These are phyloP conservation scores for Edaphochlamys debaryana DNA, from an alignment of 139 green algal species.

Conservation along the genomic window DNA sequence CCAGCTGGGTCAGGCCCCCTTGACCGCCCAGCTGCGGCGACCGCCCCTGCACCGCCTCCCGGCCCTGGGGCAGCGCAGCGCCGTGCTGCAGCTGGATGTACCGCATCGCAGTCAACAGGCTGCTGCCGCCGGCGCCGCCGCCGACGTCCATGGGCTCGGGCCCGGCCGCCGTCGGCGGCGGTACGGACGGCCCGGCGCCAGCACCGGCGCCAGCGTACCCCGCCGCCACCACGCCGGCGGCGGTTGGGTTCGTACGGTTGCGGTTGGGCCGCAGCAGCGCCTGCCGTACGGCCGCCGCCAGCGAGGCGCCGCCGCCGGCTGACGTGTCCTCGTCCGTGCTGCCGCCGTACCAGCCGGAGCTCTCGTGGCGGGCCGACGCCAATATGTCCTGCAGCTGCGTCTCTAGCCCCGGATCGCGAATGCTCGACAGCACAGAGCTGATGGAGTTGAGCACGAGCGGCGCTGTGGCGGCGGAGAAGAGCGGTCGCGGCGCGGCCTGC, in stretches of 20 bases:
- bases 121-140: constrained; percentile 1
- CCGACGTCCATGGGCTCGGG: no score
- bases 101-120: constrained; percentile 1
- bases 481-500: neutral
- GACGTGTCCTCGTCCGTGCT: neutral
- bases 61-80: neutral
- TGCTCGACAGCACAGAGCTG: neutral
- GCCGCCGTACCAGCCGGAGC: constrained; percentile 1
- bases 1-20: no score
- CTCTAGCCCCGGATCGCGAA: constrained; percentile 10
- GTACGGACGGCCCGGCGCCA: no score
- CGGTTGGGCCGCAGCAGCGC: no score
- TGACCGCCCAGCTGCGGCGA: neutral
- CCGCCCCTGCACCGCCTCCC: neutral
- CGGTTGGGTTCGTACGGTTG: no score
- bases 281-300: neutral
- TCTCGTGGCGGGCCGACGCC: neutral
- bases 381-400: constrained; percentile 34
- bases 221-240: no score
- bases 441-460: neutral
- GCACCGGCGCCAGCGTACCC: no score
- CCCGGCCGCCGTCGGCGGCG: no score
- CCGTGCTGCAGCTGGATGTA: neutral
- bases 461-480: neutral
- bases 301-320: neutral